Conservation (phyloP, 192 early-diverging fungal genomes). For the Dimargaris xerosporica region DNA sequence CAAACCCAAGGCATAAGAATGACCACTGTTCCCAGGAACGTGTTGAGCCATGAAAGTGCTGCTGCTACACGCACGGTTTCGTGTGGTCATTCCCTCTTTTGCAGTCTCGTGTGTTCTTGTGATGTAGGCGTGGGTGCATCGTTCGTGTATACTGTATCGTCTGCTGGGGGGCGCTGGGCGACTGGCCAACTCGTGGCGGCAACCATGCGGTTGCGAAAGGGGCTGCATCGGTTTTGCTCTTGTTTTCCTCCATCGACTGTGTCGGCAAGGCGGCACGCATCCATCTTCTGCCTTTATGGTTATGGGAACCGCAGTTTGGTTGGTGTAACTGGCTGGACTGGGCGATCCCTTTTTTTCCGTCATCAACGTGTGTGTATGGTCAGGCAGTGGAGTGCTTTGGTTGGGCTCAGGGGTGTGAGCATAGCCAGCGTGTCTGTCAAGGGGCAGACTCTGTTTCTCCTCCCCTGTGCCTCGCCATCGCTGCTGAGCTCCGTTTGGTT, state of each 20-base stretch:
- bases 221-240: not conserved
- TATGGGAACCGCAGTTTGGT: not conserved
- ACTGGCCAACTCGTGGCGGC: no score
- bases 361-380: not conserved
- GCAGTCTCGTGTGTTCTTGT: not conserved
- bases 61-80: not conserved
- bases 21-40: no score
- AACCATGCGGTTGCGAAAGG: not conserved
- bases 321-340: not conserved
- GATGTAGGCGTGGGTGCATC: not conserved
- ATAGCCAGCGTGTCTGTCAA: not conserved
- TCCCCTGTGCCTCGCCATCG: not conserved
- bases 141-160: no score
- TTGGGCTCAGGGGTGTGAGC: not conserved
- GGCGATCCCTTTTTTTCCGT: not conserved
- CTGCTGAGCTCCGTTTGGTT: not conserved
- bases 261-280: no score
- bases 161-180: no score
- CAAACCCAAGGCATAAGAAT: slow-evolving; percentile 4
- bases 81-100: not conserved
- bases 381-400: not conserved
- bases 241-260: not conserved
- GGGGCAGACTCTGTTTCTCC: not conserved
- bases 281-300: not conserved
- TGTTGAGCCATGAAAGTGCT: not conserved